Conservation (phyloP, 305 asterid genomes). For the Fraxinus albicans region DNA sequence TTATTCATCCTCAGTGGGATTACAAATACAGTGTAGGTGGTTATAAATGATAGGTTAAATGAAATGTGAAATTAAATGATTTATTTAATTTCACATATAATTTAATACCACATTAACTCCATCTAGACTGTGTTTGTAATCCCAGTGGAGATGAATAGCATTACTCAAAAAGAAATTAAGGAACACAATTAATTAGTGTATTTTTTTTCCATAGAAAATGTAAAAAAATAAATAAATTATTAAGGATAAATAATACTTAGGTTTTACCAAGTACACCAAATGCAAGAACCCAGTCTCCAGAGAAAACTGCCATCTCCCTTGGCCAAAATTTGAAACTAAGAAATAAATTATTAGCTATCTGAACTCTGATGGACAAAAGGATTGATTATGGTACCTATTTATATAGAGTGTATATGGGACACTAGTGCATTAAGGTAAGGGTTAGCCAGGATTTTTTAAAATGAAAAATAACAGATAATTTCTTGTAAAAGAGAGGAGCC, state of each 20-base stretch:
- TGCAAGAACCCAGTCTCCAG: slow-evolving; percentile 46
- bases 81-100: no score
- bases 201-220: background rate
- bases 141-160: no score
- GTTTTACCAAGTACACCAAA: slow-evolving; percentile 50
- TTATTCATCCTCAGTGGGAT: no score
- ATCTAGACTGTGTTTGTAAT: no score
- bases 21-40: no score
- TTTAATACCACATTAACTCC: no score
- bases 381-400: slow-evolving; percentile 29
- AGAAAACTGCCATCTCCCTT: slow-evolving; percentile 30
- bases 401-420: slow-evolving; percentile 29
- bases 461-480: slow-evolving; percentile 23
- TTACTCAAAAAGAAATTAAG: background rate
- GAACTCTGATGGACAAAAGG: slow-evolving; percentile 24
- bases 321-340: background rate
- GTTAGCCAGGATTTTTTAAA: background rate
- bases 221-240: background rate
- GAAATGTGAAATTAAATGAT: no score
- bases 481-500: slow-evolving; percentile 24
- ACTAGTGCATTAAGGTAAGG: slow-evolving; percentile 19
- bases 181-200: background rate
- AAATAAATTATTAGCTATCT: background rate
- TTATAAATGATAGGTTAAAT: no score
- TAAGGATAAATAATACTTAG: background rate